phyloP scores from a whole-genome alignment of 2,329 filamentous ascomycete species.

The Aspergillus niger region DNA sequence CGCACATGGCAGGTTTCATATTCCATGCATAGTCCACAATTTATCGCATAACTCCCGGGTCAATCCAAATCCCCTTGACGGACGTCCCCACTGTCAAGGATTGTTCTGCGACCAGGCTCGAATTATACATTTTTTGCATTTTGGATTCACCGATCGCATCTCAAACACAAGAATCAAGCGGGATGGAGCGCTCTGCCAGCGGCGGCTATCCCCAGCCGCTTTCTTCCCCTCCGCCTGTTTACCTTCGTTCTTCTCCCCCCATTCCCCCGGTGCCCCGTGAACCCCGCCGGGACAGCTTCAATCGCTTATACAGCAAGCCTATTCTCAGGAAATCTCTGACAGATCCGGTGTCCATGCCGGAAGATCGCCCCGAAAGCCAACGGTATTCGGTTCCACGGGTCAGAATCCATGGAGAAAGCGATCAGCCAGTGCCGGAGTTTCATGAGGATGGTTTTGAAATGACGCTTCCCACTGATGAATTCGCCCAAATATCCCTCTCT shows the following conservation, averaged over 20 bases:
- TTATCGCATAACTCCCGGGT: conserved; percentile 11
- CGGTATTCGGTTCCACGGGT: conserved; percentile 38
- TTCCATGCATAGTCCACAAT: conserved; percentile 11
- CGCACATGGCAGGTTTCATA: conserved; percentile 11
- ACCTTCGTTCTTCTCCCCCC: conserved; percentile 43
- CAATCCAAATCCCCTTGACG: background rate
- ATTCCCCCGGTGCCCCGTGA: conserved; percentile 26
- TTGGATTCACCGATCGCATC: too few relatives aligned
- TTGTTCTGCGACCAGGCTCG: background rate
- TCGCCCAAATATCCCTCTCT: conserved; percentile 32
- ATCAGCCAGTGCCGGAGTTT: conserved; percentile 32
- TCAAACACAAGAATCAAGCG: background rate
- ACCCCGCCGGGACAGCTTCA: conserved; percentile 28
- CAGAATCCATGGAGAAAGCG: conserved; percentile 31
- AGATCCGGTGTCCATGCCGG: conserved; percentile 19
- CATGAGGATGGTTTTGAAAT: conserved; percentile 26
- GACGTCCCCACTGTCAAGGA: conserved; percentile 6
- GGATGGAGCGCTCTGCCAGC: conserved; percentile 33
- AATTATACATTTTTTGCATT: too few relatives aligned
- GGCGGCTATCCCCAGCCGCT: conserved; percentile 32
- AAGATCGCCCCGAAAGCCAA: conserved; percentile 30
- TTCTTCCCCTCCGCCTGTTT: conserved; percentile 47
- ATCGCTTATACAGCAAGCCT: conserved; percentile 22
- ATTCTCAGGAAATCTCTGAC: conserved; percentile 32
- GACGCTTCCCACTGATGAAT: conserved; percentile 27